Base-by-base conservation (phyloP, 495 filamentous ascomycete species). In the Penicillium flavigenum region DNA sequence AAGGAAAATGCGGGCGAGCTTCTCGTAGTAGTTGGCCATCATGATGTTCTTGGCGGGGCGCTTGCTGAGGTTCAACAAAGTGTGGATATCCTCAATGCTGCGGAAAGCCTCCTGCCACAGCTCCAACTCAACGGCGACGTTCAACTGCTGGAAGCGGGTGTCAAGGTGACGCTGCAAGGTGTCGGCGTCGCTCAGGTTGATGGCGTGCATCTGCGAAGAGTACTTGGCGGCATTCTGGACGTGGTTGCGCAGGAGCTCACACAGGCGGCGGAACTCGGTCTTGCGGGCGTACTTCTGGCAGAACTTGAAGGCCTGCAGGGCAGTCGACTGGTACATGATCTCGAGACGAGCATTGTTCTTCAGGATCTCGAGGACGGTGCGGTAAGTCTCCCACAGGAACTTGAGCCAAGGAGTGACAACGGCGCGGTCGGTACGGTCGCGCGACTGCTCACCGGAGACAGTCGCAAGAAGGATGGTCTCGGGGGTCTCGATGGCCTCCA, bases 11-110 rank as follows among this genome's bases (percentile, higher is more conserved):
- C 91, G 86, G 38, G 94, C 96, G 50, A 98, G 83, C 76, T 97
- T 96, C 81, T 98, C 95, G 77, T 98, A 98, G 84, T 98, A 98
- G 78, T 98, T 98, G 73, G 95, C 94, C 94, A 98, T 98, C 92
- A 98, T 97, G 61, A 96, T 82, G 73, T 97, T 96, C 87, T 97
- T 97, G n/a, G 94, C 88, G 39, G 92, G 92, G 49, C 93, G 89
- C 84, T 98, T 98, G 90, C 94, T 98, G 58, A 98, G 83, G 81
- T 87, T 98, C 61, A 98, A 84, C 57, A 98, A 85, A n/a, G 91
- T 96, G 76, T 98, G 94, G 64, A 98, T 98, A 75, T 98, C 94
- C 74, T 98, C 94, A 51, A 98, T 91, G 68, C 92, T 96, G 65
- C 92, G 87, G 86, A 98, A 98, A 59, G 94, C 94, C 78, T 98